A percentile compares a stretch with the other conserved stretches of the same genome.
These are phyloP conservation scores for Pyrenophora tritici-repentis DNA, from an alignment of 2,329 filamentous ascomycete genomes.

Conservation along the genomic window DNA sequence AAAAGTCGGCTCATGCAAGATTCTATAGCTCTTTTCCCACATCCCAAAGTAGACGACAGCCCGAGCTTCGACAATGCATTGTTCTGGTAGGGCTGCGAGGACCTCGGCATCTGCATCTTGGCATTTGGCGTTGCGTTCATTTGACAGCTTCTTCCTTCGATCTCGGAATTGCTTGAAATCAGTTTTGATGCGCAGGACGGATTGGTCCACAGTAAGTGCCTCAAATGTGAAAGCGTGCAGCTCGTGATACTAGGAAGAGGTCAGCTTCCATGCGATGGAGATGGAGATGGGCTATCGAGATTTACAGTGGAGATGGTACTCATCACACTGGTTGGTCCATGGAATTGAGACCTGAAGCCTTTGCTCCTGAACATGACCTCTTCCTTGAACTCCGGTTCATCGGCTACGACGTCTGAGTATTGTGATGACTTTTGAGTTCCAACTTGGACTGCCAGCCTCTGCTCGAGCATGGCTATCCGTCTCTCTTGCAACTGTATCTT, in stretches of 20 bases:
- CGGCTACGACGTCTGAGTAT: slow-evolving; percentile 14
- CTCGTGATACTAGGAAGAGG: slow-evolving; percentile 39
- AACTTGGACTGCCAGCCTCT: slow-evolving; percentile 31
- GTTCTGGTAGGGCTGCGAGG: slow-evolving; percentile 44
- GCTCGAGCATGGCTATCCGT: slow-evolving; percentile 40
- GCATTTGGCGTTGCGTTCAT: slow-evolving; percentile 23
- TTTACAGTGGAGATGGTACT: slow-evolving; percentile 42
- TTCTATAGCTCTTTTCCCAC: slow-evolving; percentile 58
- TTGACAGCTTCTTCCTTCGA: slow-evolving; percentile 32
- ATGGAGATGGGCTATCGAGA: background rate
- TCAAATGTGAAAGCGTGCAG: slow-evolving; percentile 43
- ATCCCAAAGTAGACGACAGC: slow-evolving; percentile 55
- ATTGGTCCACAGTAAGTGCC: slow-evolving; percentile 35
- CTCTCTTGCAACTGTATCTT: slow-evolving; percentile 39
- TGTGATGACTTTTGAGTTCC: slow-evolving; percentile 22
- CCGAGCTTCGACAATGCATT: slow-evolving; percentile 49
- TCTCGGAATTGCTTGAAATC: slow-evolving; percentile 44
- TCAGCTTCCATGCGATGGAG: slow-evolving; percentile 10
- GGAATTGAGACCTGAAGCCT: slow-evolving; percentile 53
- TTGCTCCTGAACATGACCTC: slow-evolving; percentile 51
- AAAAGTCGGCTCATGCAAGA: slow-evolving; percentile 61
- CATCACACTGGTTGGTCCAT: slow-evolving; percentile 50
- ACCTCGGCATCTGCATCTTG: slow-evolving; percentile 41
- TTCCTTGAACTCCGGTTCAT: slow-evolving; percentile 35
- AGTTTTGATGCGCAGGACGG: slow-evolving; percentile 35